phyloP scores from a whole-genome alignment of 345 rosid genomes.

The Gossypioides kirkii region DNA sequence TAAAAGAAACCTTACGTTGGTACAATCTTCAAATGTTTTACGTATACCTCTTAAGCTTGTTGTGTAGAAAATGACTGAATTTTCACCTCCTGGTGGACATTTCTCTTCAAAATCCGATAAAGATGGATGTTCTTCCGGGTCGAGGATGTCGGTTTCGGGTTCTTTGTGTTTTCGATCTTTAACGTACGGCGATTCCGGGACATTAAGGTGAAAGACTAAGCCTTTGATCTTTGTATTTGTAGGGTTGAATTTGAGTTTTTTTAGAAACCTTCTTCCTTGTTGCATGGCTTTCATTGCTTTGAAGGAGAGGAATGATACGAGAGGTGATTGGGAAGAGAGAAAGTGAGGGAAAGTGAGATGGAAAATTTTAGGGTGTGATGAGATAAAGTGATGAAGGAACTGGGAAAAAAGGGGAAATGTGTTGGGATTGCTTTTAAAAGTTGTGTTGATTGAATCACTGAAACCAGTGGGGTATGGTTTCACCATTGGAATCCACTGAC shows the following conservation, averaged over 20 bases:
- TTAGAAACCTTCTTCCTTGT: not conserved
- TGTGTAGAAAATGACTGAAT: conserved; percentile 63
- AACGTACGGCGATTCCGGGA: not conserved
- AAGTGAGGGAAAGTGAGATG: no score
- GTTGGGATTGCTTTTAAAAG: no score
- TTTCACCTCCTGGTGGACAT: conserved; percentile 71
- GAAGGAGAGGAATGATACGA: no score
- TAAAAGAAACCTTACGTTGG: conserved; percentile 49
- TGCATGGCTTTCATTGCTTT: no score
- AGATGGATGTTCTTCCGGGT: conserved; percentile 13
- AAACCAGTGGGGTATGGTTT: no score
- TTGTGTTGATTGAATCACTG: no score
- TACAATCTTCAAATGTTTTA: conserved; percentile 79
- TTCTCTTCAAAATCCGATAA: conserved; percentile 40
- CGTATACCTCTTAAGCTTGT: conserved; percentile 73
- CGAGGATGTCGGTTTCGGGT: not conserved
- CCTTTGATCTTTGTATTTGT: not conserved
- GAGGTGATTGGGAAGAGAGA: no score
- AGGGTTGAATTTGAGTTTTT: not conserved
- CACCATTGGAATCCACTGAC: no score
- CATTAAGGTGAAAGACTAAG: not conserved
- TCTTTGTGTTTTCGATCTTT: not conserved
- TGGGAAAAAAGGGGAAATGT: no score
- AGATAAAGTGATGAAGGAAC: no score
- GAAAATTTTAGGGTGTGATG: no score